phyloP scores from a whole-genome alignment of 2,329 filamentous ascomycete genomes.

The Leptographium galeiforme region DNA sequence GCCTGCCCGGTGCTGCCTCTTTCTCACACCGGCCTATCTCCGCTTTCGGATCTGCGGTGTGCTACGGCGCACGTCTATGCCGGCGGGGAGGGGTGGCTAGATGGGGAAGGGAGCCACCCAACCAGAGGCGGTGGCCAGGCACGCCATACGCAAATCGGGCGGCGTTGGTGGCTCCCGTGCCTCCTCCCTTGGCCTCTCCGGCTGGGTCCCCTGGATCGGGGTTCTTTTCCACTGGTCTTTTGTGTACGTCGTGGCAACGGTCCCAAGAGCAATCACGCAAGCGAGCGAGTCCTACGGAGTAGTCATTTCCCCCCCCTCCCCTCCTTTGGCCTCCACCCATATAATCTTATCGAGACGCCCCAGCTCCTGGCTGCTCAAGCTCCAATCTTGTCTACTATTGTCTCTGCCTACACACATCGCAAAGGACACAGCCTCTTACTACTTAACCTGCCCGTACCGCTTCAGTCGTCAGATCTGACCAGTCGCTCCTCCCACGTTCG shows the following conservation, averaged over 20 bases:
- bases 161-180: too few relatives aligned
- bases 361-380: too few relatives aligned
- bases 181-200: background rate
- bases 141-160: background rate
- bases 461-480: background rate
- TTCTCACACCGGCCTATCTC: background rate
- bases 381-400: background rate
- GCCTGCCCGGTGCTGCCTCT: background rate
- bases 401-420: background rate
- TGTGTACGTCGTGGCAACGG: too few relatives aligned
- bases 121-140: background rate
- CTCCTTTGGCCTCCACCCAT: background rate
- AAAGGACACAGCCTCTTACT: background rate
- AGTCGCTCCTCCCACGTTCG: background rate
- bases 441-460: background rate
- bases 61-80: background rate
- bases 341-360: background rate
- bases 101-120: background rate
- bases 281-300: conserved; percentile 1
- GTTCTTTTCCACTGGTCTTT: background rate
- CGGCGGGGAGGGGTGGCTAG: background rate
- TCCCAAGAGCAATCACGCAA: conserved; percentile 1
- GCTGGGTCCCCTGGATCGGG: background rate
- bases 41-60: conserved; percentile 1
- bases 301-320: too few relatives aligned